Percentiles rank a stretch among this genome's conserved stretches.
These are phyloP conservation scores for Neurospora discreta DNA, from an alignment of 495 filamentous ascomycete species.

Conservation along the genomic window DNA sequence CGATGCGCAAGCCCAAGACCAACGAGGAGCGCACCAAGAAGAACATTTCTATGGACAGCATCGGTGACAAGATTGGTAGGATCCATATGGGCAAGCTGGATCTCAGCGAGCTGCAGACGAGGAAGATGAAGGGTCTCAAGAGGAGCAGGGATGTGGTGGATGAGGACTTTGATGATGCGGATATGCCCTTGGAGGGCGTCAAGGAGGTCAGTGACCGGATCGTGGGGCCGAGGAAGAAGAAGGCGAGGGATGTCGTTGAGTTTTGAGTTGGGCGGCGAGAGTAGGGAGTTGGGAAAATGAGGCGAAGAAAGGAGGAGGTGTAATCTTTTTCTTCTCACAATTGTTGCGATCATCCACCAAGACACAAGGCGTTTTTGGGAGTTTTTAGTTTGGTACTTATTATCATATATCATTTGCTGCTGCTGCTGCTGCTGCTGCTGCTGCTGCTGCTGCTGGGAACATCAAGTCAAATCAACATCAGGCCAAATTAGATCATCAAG, in stretches of 20 bases:
- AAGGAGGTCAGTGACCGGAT: conserved; percentile 6
- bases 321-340: neutral
- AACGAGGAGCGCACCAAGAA: conserved; percentile 79
- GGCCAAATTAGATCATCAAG: neutral
- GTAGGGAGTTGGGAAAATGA: neutral
- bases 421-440: too few relatives aligned
- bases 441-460: too few relatives aligned
- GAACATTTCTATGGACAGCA: conserved; percentile 81
- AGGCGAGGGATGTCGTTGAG: neutral
- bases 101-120: conserved; percentile 73
- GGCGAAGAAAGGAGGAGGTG: neutral
- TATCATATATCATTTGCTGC: neutral
- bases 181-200: neutral
- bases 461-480: too few relatives aligned
- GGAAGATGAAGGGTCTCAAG: conserved; percentile 99
- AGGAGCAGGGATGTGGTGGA: conserved; percentile 51
- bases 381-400: neutral
- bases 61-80: conserved; percentile 91
- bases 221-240: conserved; percentile 10
- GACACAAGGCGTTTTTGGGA: neutral
- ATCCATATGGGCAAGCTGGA: conserved; percentile 92
- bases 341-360: neutral
- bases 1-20: conserved; percentile 69
- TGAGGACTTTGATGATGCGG: conserved; percentile 14
- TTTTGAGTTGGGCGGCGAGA: neutral